Base-by-base conservation (phyloP, 179 eudicot species). In the Vitellaria paradoxa region DNA sequence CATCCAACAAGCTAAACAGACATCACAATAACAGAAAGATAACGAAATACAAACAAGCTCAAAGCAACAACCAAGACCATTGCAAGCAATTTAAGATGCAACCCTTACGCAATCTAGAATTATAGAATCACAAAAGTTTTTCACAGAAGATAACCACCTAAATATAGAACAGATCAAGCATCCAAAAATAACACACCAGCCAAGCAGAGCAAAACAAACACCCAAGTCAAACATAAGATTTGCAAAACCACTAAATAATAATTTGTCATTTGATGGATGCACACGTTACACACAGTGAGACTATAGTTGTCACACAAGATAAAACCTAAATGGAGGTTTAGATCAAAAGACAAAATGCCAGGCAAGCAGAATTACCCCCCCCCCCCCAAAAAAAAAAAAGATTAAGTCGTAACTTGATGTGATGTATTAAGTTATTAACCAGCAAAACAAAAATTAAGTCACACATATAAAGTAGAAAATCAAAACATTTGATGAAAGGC, bases 1-100 rank as follows among this genome's bases (percentile, higher is more conserved):
- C 81, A 84, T 56, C 23, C 74, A 70, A 79, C 70, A 46, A 76
- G 65, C 79, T 76, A 70, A 64, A 69, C 57, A 73, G 46, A 45
- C n/a, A 50, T 47, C 77, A 72, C 9, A 61, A 26, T 68, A 73
- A 74, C 66, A n/a, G 4, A 20, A 55, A 56, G 46, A 47, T 47
- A 13, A 62, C 9, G 42, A 69, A 42, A 45, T 47, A 59, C 63
- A 55, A 30, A 6, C 24, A 55, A 77, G 17, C 47, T 70, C 6
- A 10, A 10, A 57, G 46, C 65, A 77, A 26, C 52, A 52, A 7
- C 42, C 6, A 63, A 67, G 7, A 15, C 53, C 62, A 56, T 56
- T 13, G 24, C 60, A 70, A 24, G 56, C 24, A 11, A 55, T 49
- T 13, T 23, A 13, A 11, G 11, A 6, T 7, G 18, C 11, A 15